Conservation (phyloP, 768 basidiomycete species). For the Trametes coccinea region DNA sequence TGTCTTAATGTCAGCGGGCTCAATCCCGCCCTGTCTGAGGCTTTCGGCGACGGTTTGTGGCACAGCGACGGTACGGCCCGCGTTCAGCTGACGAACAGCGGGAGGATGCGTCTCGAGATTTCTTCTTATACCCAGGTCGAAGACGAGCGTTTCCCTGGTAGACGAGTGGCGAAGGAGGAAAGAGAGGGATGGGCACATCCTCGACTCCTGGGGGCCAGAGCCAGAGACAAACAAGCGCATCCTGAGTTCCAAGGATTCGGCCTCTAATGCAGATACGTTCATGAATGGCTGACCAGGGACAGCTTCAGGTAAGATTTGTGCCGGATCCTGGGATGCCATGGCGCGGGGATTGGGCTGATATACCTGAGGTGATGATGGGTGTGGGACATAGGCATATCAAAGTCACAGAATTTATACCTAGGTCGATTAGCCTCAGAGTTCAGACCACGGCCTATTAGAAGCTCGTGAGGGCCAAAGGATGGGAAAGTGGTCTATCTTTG, state of each 20-base stretch:
- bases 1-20: constrained; percentile 44
- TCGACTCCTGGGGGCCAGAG: constrained; percentile 31
- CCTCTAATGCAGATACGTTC: constrained; percentile 56
- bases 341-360: background rate
- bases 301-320: constrained; percentile 39
- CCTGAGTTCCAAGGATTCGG: constrained; percentile 44
- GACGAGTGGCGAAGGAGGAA: constrained; percentile 53
- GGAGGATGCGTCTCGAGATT: constrained; percentile 49
- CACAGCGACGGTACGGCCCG: constrained; percentile 10
- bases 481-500: background rate
- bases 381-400: no score
- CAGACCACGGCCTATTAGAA: no score
- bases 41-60: constrained; percentile 44
- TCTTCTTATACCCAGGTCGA: constrained; percentile 57
- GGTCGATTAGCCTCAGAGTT: no score
- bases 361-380: no score
- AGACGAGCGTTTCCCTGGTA: constrained; percentile 39
- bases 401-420: no score
- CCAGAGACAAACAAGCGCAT: constrained; percentile 41
- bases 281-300: constrained; percentile 47
- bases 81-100: constrained; percentile 32
- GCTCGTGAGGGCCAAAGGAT: background rate
- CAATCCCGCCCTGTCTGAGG: constrained; percentile 47
- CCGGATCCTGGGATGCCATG: background rate
- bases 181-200: constrained; percentile 46